These are phyloP conservation scores for Botrytis galanthina DNA, from an alignment of 2,329 filamentous ascomycete species.

Conservation along the genomic window DNA sequence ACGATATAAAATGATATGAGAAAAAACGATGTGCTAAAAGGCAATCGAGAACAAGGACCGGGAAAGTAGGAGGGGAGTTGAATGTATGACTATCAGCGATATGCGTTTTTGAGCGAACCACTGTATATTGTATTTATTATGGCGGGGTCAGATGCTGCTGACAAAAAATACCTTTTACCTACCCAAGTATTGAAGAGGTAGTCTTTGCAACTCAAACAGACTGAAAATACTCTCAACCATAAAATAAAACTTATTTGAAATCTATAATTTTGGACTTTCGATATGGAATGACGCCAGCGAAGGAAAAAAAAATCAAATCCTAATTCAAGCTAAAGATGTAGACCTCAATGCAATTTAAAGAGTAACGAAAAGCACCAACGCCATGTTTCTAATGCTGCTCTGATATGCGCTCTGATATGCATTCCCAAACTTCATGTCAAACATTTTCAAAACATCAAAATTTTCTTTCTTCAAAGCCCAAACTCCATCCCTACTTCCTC, in stretches of 20 bases:
- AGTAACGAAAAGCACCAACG: not conserved
- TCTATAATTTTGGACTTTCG: not conserved
- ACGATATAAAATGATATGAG: constrained; percentile 4
- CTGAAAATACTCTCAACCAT: not conserved
- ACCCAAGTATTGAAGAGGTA: constrained; percentile 7
- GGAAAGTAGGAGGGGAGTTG: constrained; percentile 9
- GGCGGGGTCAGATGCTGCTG: constrained; percentile 15
- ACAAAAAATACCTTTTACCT: constrained; percentile 9
- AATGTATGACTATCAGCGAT: constrained; percentile 19
- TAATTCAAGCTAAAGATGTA: not conserved
- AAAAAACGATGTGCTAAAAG: not conserved
- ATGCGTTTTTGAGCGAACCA: constrained; percentile 11
- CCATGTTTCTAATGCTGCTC: not conserved
- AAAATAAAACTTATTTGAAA: not conserved
- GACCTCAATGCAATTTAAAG: not conserved
- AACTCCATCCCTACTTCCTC: constrained; percentile 60
- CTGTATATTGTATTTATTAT: constrained; percentile 14
- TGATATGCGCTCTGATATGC: not conserved
- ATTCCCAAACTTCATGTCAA: constrained; percentile 14
- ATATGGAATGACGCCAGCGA: not conserved
- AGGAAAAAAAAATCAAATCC: not conserved
- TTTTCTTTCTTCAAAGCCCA: constrained; percentile 32
- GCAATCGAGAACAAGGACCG: not conserved
- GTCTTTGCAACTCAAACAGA: constrained; percentile 7
- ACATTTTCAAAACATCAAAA: not conserved